phyloP scores from a whole-genome alignment of 495 filamentous ascomycete genomes.

The Parathielavia hyrcaniae region DNA sequence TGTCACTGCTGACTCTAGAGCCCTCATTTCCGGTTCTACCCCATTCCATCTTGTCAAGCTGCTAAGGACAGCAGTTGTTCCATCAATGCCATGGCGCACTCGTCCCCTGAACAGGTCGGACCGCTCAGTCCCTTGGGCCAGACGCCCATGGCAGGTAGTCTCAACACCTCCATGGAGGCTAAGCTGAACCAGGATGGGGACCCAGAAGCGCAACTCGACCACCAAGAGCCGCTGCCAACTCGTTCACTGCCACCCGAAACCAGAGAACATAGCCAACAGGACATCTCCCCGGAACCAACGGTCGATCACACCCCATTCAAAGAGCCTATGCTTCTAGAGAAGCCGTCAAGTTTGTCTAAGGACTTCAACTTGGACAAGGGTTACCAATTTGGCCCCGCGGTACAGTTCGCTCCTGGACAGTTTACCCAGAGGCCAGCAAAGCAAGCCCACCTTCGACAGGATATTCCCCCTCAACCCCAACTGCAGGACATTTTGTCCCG shows the following conservation, averaged over 20 bases:
- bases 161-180: background rate
- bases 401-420: slow-evolving; percentile 8
- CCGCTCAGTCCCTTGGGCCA: background rate
- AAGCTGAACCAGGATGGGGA: background rate
- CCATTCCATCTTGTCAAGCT: too few species aligned
- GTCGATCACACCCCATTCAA: background rate
- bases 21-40: too few species aligned
- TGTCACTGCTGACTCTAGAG: too few species aligned
- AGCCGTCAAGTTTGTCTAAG: background rate
- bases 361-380: slow-evolving; percentile 1
- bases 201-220: background rate
- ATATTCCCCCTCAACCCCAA: background rate
- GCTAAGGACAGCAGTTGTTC: too few species aligned
- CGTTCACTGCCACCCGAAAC: background rate
- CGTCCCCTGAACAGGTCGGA: background rate
- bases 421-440: slow-evolving; percentile 11
- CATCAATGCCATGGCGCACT: slow-evolving; percentile 3
- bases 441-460: background rate
- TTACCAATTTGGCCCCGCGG: slow-evolving; percentile 11
- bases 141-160: background rate
- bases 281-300: background rate
- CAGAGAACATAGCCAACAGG: background rate
- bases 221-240: background rate
- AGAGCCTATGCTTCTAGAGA: slow-evolving; percentile 12
- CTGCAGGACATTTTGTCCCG: background rate